phyloP scores from a whole-genome alignment of 768 basidiomycete species.

The Phanerochaete sordida region DNA sequence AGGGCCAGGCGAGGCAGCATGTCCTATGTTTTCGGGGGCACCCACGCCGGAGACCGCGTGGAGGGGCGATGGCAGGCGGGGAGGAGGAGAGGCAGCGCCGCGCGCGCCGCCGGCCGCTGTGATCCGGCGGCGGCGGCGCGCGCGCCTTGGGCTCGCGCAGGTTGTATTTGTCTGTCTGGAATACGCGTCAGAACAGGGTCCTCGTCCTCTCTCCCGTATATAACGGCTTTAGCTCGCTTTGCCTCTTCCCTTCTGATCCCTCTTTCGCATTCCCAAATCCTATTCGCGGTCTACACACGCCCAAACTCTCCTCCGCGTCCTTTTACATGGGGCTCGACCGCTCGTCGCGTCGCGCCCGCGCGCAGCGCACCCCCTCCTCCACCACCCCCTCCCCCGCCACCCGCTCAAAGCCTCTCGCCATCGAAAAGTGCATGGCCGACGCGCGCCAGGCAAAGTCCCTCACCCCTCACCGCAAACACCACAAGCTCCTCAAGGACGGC shows the following conservation, averaged over 20 bases:
- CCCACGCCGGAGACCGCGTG: no score
- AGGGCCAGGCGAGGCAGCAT: no score
- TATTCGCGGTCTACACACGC: conserved; percentile 15
- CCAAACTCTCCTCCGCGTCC: conserved; percentile 6
- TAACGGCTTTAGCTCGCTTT: conserved; percentile 22
- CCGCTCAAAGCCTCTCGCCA: conserved; percentile 15
- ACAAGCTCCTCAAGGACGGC: conserved; percentile 83
- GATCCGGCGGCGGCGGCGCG: conserved; percentile 22
- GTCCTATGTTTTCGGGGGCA: not conserved
- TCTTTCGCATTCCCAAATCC: conserved; percentile 28
- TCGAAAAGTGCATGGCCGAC: conserved; percentile 21
- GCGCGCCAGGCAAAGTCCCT: conserved; percentile 34
- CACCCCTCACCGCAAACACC: conserved; percentile 78
- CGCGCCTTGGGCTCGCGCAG: conserved; percentile 11
- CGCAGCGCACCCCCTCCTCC: conserved; percentile 22
- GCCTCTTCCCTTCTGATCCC: conserved; percentile 17
- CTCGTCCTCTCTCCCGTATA: conserved; percentile 16
- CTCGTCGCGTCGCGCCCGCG: conserved; percentile 26
- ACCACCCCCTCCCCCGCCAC: conserved; percentile 27
- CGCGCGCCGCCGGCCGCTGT: conserved; percentile 22
- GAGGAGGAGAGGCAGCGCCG: conserved; percentile 20
- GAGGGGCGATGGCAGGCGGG: not conserved
- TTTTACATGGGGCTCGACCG: conserved; percentile 21
- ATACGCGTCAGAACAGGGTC: conserved; percentile 14
- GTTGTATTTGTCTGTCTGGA: conserved; percentile 11